A percentile compares a stretch with the other conserved stretches of the same genome.
phyloP scores from a whole-genome alignment of 73 alveolate genomes.

The Paraurostyla sp. region DNA sequence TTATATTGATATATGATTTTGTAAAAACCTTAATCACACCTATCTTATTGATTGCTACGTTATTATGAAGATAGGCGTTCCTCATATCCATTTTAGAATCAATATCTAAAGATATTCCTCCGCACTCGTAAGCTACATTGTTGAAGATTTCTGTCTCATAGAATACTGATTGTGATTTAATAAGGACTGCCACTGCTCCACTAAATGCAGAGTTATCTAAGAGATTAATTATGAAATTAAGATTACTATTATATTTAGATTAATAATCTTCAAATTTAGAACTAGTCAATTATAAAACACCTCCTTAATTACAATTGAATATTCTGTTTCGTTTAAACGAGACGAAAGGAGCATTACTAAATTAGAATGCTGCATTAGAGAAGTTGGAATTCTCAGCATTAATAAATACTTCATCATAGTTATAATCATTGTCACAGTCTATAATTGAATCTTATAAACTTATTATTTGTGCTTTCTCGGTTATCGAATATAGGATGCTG shows the following conservation, averaged over 20 bases:
- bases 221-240: neutral
- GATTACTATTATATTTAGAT: neutral
- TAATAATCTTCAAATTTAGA: neutral
- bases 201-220: neutral
- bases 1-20: neutral
- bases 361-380: too few relatives aligned
- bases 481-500: too few relatives aligned
- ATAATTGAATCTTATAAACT: too few relatives aligned
- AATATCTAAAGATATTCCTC: conserved; percentile 3
- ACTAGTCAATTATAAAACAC: neutral
- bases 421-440: too few relatives aligned
- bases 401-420: too few relatives aligned
- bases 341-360: too few relatives aligned
- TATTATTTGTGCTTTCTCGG: too few relatives aligned
- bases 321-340: too few relatives aligned
- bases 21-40: conserved; percentile 4
- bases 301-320: neutral
- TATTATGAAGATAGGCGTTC: neutral
- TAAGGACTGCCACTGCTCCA: neutral
- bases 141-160: neutral
- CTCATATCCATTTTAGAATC: neutral
- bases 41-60: neutral
- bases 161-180: neutral
- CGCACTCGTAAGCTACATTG: conserved; percentile 27
- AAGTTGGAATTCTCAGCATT: too few relatives aligned